A percentile compares a stretch with the other conserved stretches of the same genome.
These are phyloP conservation scores for Chara braunii DNA, from an alignment of 139 green algal species.

Conservation along the genomic window DNA sequence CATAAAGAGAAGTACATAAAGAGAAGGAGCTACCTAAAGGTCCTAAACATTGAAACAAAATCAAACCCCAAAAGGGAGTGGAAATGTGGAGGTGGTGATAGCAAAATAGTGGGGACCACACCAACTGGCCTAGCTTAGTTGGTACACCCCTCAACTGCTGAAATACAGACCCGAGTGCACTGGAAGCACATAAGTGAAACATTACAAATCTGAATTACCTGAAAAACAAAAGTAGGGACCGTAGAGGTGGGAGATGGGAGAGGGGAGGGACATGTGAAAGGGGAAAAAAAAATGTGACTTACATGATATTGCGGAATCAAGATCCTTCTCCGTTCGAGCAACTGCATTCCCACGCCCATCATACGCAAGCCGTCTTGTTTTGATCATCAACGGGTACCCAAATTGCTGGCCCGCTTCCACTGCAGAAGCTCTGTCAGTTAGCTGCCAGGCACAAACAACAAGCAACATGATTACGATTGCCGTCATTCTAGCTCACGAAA, in stretches of 20 bases:
- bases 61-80: no score
- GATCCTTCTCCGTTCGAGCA: constrained; percentile 48
- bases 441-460: constrained; percentile 9
- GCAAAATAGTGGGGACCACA: no score
- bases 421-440: constrained; percentile 8
- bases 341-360: constrained; percentile 88
- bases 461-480: no score
- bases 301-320: constrained; percentile 54
- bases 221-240: constrained; percentile 3
- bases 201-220: background rate
- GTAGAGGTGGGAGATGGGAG: constrained; percentile 3
- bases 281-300: background rate
- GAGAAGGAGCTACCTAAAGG: no score
- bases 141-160: no score
- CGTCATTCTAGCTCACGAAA: background rate
- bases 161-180: no score
- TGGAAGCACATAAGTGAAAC: no score
- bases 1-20: no score
- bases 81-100: no score
- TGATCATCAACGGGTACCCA: constrained; percentile 94
- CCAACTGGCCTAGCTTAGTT: no score
- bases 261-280: constrained; percentile 15
- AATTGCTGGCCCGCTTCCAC: constrained; percentile 49
- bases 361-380: constrained; percentile 77
- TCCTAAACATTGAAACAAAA: no score